Evolutionary conservation across 139 green algal genomes (phyloP), one percentile per base, ranked within the genome.

Genomic region (Picochlorum sp.): DNA sequence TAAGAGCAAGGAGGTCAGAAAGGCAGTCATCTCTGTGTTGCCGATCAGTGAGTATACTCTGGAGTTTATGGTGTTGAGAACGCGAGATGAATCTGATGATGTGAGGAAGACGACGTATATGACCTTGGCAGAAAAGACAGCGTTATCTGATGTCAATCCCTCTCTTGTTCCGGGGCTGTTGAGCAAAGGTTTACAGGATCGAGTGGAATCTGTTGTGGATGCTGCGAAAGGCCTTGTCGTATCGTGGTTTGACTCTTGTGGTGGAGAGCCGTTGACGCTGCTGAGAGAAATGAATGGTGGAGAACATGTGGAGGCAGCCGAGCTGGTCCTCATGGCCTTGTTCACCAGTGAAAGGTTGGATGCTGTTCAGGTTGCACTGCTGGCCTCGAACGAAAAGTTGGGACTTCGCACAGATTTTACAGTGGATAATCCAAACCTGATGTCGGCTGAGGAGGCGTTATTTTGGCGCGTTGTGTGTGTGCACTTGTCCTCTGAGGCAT

Each of bases 1-100:
- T 16, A 84, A 74, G 23, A 86, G 77, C 69, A 86, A 83, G 65
- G 82, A 84, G 50, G 80, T 88, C 57, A 69, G 84, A 3, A 87
- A 85, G 64, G 68, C 69, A 2, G 70, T 84, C 13, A 55, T 90
- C 13, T 65, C 60, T 21, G 75, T 78, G 3, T 49, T 90, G 56
- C 71, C 76, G 1, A 60, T 23, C 77, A 52, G 38, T 31, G 58
- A 3, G 45, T n/a, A 21, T 41, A 83, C 78, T 6, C 49, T 81
- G 30, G 21, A 57, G 3, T 47, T 47, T n/a, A 59, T 86, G 2
- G 3, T 88, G 6, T 71, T 78, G 7, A 70, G 82, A 44, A 82
- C 76, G 3, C 65, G 66, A 2, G 83, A 90, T 71, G 74, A 77
- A 45, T 68, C 62, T 15, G 76, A 88, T 18, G 77, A 85, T 10